Evolutionary conservation across 768 basidiomycete species (phyloP), one percentile per base, ranked within the genome.

Genomic region (Pleurotus djamor): DNA sequence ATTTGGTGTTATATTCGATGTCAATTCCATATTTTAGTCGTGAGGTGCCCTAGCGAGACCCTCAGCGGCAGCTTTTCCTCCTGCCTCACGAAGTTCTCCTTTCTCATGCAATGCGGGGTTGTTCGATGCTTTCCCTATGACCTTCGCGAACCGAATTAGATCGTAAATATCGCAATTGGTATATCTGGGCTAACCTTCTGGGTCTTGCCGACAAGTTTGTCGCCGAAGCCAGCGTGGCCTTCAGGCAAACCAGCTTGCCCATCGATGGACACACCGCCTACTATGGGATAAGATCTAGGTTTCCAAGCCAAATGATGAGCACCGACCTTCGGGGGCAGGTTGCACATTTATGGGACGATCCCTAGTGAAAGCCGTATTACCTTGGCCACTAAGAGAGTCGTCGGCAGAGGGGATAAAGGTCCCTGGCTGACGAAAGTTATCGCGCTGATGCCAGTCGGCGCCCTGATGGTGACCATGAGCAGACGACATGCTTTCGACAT

Each of bases 131-230:
- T 86, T 86, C 6, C 85, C 84, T 33, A 79, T 63, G 47, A 84
- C 69, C 83, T 85, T 28, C 1, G 21, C 21, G n/a, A 48, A 28
- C 58, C 54, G 50, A 51, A 36, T 1, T 35, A 4, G 44, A 16
- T 43, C 5, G 21, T 6, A 16, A 2, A 4, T 12, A 37, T n/a
- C 9, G 5, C 5, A 32, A 0, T 0, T 5, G 2, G 35, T 9
- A 10, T 5, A 56, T 36, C 13, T 13, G 4, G 5, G 59, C 66
- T 1, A 12, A 83, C 85, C 77, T 86, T 79, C 64, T 87, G 75
- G 0, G 80, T 74, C 72, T 87, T 86, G 3, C 86, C 85, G 37
- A 84, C 63, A 17, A 85, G 59, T 69, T 83, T 87, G 70, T 88
- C 86, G 6, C 75, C 68, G 0, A 81, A 16, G 32, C 64, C 74